Evolutionary conservation across 75 land plant species (phyloP).

Genomic region (Sequoiadendron giganteum): DNA sequence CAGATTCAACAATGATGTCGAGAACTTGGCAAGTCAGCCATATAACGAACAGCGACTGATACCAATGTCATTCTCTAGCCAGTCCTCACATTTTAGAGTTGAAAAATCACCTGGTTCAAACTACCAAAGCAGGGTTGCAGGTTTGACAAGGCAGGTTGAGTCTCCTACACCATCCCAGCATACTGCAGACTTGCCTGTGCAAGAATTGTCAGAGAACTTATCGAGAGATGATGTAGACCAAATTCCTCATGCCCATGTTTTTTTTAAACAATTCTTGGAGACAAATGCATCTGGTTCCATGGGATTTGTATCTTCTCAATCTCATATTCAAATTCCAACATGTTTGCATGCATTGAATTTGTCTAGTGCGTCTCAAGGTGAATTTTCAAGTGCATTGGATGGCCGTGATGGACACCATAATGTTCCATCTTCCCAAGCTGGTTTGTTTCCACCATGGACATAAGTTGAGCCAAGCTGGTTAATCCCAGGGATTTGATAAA

Average conservation of each 20-base stretch:
- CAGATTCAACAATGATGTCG: constrained; percentile 1
- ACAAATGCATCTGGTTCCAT: constrained; percentile 1
- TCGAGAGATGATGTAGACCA: constrained; percentile 2
- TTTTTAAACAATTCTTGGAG: neutral
- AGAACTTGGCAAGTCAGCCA: neutral
- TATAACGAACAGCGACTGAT: neutral
- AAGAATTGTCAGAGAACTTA: neutral
- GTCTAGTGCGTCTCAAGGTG: neutral
- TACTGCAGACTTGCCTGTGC: neutral
- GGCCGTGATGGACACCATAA: neutral
- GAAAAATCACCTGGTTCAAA: constrained; percentile 8
- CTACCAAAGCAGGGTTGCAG: constrained; percentile 5
- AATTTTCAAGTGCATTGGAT: constrained; percentile 5
- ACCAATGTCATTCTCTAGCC: neutral
- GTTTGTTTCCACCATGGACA: constrained; percentile 9
- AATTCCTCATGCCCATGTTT: neutral
- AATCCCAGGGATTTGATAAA: neutral
- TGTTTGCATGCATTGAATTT: neutral
- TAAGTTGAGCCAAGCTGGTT: neutral
- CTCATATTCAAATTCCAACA: constrained; percentile 11
- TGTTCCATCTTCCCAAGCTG: constrained; percentile 9
- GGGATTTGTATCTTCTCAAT: constrained; percentile 4
- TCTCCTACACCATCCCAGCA: constrained; percentile 10
- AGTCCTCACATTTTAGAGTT: constrained; percentile 4
- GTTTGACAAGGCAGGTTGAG: neutral